A percentile compares a stretch with the other conserved stretches of the same genome.
Conservation (phyloP, 2,329 filamentous ascomycete species). For the Fusarium coffeatum region DNA sequence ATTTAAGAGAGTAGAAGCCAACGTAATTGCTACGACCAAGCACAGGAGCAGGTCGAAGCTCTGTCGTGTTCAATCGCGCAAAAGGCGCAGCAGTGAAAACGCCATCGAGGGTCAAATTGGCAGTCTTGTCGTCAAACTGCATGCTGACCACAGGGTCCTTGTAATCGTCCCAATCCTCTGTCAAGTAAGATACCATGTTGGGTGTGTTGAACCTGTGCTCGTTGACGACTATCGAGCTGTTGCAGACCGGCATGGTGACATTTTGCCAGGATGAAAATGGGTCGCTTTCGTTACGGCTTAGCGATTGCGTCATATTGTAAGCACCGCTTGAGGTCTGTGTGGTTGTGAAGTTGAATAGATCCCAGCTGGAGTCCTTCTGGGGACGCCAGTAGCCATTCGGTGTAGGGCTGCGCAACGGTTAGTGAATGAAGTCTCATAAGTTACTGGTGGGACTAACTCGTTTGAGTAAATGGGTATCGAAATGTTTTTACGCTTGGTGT, state of each 20-base stretch:
- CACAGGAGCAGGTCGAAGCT: not conserved
- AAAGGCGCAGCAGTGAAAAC: not conserved
- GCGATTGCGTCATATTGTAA: not conserved
- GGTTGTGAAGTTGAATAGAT: slow-evolving; percentile 4
- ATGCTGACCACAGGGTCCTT: not conserved
- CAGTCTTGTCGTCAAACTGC: slow-evolving; percentile 10
- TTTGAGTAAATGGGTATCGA: not conserved
- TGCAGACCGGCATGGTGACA: slow-evolving; percentile 5
- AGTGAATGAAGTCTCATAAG: not conserved
- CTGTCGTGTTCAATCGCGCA: not conserved
- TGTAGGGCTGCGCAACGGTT: not conserved
- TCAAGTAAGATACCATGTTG: not conserved
- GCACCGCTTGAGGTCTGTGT: not conserved
- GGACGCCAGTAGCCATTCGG: slow-evolving; percentile 5
- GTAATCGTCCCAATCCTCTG: not conserved
- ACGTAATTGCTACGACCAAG: no score
- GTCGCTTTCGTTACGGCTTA: fast-evolving
- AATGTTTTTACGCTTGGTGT: fast-evolving
- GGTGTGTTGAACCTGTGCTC: not conserved
- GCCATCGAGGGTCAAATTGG: not conserved
- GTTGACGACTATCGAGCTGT: not conserved
- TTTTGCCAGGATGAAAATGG: not conserved
- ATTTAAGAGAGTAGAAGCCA: not conserved
- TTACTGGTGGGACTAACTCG: not conserved
- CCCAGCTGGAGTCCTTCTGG: fast-evolving